These are phyloP conservation scores for Penicillium sp. DNA, from an alignment of 2,329 filamentous ascomycete genomes.

Conservation along the genomic window DNA sequence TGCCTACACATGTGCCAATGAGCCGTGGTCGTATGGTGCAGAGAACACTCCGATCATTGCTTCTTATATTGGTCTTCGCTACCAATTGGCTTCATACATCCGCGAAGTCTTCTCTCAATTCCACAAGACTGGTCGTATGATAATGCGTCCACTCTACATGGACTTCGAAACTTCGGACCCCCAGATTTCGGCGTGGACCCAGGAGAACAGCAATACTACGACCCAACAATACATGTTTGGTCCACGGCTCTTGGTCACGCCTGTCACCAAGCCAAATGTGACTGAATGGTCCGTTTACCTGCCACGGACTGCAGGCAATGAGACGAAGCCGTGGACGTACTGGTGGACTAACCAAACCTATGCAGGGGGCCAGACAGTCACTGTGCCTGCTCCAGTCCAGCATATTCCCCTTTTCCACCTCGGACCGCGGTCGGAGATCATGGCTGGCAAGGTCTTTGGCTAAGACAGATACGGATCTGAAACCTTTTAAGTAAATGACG, in stretches of 20 bases:
- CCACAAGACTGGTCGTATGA: conserved; percentile 30
- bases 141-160: conserved; percentile 39
- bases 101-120: conserved; percentile 33
- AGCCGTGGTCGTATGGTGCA: conserved; percentile 59
- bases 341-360: conserved; percentile 41
- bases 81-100: conserved; percentile 42
- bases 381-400: conserved; percentile 33
- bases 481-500: neutral
- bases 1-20: conserved; percentile 41
- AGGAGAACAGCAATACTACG: conserved; percentile 30
- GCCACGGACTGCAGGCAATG: conserved; percentile 24
- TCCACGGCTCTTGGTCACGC: conserved; percentile 33
- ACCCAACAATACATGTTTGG: conserved; percentile 42
- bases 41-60: conserved; percentile 54
- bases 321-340: conserved; percentile 34
- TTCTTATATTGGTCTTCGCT: conserved; percentile 53
- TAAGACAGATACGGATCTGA: neutral
- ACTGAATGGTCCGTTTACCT: conserved; percentile 38
- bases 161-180: conserved; percentile 33
- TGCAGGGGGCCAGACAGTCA: conserved; percentile 33
- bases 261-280: conserved; percentile 34
- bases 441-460: conserved; percentile 47
- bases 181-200: conserved; percentile 17
- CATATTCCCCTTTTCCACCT: conserved; percentile 48
- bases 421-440: conserved; percentile 62